Evolutionary conservation across 176 grass and related monocot species (phyloP), one percentile per base, ranked within the genome.

Genomic region (Ensete glaucum): DNA sequence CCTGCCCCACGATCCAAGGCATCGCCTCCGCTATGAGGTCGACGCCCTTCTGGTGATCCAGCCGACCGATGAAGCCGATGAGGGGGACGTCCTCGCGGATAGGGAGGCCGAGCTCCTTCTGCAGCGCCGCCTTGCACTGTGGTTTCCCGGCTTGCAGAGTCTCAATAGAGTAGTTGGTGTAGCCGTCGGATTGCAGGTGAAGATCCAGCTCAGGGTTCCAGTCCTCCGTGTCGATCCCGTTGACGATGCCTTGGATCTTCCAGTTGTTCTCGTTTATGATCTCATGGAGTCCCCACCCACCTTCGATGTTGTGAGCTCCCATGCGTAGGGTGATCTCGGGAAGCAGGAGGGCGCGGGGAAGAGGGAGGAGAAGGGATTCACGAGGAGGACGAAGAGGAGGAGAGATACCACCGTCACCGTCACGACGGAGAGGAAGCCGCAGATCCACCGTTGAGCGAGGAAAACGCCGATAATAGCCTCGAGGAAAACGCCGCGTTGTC

Each of bases 301-400:
- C 95, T 67, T 99, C 95, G 11, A 77, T 11, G 95, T 94, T 79
- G 91, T 99, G 34, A 99, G 53, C 88, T 99, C 95, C 90, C 85
- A 84, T n/a, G n/a, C n/a, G n/a, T n/a, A n/a, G n/a, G n/a, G n/a
- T n/a, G n/a, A n/a, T n/a, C n/a, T n/a, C n/a, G n/a, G n/a, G n/a
- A n/a, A n/a, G n/a, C n/a, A n/a, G n/a, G n/a, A n/a, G n/a, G n/a
- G n/a, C n/a, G n/a, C n/a, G n/a, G n/a, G n/a, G n/a, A n/a, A n/a
- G n/a, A n/a, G n/a, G n/a, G n/a, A n/a, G n/a, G n/a, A n/a, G n/a
- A n/a, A n/a, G n/a, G n/a, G n/a, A n/a, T n/a, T n/a, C n/a, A n/a
- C n/a, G n/a, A n/a, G n/a, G n/a, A n/a, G n/a, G n/a, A n/a, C n/a
- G n/a, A n/a, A n/a, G n/a, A n/a, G n/a, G n/a, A n/a, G n/a, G n/a